Evolutionary conservation across 1,284 basidiomycete species (phyloP).

Genomic region (Cystobasidium pallidum): DNA sequence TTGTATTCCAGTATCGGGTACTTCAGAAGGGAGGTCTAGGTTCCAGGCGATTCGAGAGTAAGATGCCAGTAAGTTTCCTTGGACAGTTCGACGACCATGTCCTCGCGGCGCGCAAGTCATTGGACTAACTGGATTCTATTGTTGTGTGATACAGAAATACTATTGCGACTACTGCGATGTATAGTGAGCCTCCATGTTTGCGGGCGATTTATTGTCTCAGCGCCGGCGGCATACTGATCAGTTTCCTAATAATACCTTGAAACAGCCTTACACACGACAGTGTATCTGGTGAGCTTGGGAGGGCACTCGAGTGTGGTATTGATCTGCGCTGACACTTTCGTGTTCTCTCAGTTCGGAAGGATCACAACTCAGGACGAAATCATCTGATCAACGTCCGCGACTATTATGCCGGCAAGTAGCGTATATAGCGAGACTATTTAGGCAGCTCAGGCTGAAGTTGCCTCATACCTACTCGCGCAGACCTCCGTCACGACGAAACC

Average conservation of each 20-base stretch:
- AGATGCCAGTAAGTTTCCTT: conserved; percentile 27
- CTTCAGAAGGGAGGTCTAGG: too few species aligned
- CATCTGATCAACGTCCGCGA: conserved; percentile 94
- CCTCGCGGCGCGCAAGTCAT: neutral
- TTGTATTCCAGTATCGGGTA: too few species aligned
- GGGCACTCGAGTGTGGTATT: neutral
- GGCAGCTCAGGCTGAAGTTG: neutral
- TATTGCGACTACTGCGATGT: conserved; percentile 87
- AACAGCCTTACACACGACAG: conserved; percentile 78
- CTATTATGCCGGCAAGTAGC: conserved; percentile 83
- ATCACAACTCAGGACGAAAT: conserved; percentile 95
- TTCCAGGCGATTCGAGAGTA: neutral
- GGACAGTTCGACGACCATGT: neutral
- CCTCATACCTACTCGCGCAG: conserved; percentile 58
- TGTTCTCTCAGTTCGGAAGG: conserved; percentile 78
- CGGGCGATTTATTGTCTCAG: neutral
- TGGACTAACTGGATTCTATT: neutral
- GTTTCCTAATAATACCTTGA: neutral
- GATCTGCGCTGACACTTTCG: neutral
- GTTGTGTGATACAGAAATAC: conserved; percentile 35
- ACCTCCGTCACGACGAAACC: conserved; percentile 91
- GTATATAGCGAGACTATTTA: neutral
- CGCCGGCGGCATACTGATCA: neutral
- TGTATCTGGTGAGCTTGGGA: conserved; percentile 67
- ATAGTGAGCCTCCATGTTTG: conserved; percentile 53